Base-by-base conservation (phyloP, 257 asterid species). In the Solanum appendiculatum region DNA sequence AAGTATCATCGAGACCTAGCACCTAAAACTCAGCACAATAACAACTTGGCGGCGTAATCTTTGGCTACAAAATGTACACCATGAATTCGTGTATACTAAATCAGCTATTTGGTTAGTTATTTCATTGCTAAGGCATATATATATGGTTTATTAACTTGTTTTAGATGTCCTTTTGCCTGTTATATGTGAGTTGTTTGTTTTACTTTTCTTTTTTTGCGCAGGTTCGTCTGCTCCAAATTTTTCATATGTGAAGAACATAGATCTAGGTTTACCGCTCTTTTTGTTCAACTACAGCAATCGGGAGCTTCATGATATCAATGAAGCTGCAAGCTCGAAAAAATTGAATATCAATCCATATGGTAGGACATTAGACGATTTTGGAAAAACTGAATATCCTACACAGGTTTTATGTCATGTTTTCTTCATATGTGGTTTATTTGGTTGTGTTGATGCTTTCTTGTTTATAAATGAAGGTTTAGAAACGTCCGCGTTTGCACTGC, bases 291-390 rank as follows among this genome's bases (percentile, higher is more conserved):
- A 93, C 90, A 91, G 83, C 64, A 95, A 91, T 15, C 88, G 92
- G 88, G 93, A 85, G 86, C 94, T 96, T 86, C 86, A 93, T 89
- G 99, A 98, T 23, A 93, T 94, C 73, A 95, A 88, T 87, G 97
- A 97, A 93, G 97, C 98, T 86, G 98, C 94, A 85, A 90, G 98
- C 91, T 56, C 90, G 34, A 99, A 98, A 36, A 88, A 88, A 86
- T 87, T 94, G 95, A 90, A 90, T 86, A 92, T 95, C 34, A 91
- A 95, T 92, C 89, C 97, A 68, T 93, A 95, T 93, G 98, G 95
- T 75, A 95, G 99, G 99, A 94, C 98, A 14, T 81, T 60, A 16
- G 94, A 90, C 90, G 97, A 97, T 82, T 91, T 93, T 85, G 94
- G 91, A 12, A 93, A 91, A 90, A 94, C 99, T 66, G 86, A 14